These are phyloP conservation scores for Scedosporium apiospermum DNA, from an alignment of 2,329 filamentous ascomycete genomes.

Conservation along the genomic window DNA sequence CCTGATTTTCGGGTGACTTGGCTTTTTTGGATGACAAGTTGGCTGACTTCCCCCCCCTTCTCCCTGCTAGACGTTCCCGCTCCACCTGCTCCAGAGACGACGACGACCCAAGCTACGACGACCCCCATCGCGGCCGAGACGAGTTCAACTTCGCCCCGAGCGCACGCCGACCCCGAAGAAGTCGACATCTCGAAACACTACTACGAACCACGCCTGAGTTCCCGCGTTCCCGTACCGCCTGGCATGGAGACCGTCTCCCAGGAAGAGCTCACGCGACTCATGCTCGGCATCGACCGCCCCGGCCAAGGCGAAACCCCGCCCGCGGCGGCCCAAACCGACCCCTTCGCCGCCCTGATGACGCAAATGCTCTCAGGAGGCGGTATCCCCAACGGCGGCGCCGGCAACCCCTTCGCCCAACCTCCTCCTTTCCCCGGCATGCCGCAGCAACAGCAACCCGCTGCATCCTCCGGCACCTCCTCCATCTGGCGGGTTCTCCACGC, in stretches of 20 bases:
- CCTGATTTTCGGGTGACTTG: background rate
- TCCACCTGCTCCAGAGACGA: slow-evolving; percentile 13
- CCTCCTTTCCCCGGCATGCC: slow-evolving; percentile 30
- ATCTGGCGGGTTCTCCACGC: slow-evolving; percentile 69
- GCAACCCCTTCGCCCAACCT: slow-evolving; percentile 14
- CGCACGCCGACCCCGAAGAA: slow-evolving; percentile 58
- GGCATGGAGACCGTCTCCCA: slow-evolving; percentile 36
- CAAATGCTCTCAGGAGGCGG: slow-evolving; percentile 53
- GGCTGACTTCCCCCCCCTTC: too few relatives aligned
- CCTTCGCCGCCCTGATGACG: slow-evolving; percentile 58
- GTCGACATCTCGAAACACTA: slow-evolving; percentile 71
- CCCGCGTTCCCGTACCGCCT: slow-evolving; percentile 17
- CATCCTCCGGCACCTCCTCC: slow-evolving; percentile 25
- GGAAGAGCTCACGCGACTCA: slow-evolving; percentile 54
- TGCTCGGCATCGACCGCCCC: slow-evolving; percentile 44
- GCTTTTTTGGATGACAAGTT: too few relatives aligned
- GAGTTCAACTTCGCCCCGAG: slow-evolving; percentile 14
- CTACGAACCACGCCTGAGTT: slow-evolving; percentile 39
- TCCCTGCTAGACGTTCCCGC: background rate
- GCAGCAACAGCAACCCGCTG: slow-evolving; percentile 20
- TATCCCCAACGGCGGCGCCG: slow-evolving; percentile 20
- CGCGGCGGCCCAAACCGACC: slow-evolving; percentile 16
- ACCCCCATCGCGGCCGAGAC: slow-evolving; percentile 18
- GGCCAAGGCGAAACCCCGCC: slow-evolving; percentile 13
- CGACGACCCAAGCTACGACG: slow-evolving; percentile 16